phyloP scores from a whole-genome alignment of 2,329 filamentous ascomycete genomes.

The Hirsutella thompsonii region DNA sequence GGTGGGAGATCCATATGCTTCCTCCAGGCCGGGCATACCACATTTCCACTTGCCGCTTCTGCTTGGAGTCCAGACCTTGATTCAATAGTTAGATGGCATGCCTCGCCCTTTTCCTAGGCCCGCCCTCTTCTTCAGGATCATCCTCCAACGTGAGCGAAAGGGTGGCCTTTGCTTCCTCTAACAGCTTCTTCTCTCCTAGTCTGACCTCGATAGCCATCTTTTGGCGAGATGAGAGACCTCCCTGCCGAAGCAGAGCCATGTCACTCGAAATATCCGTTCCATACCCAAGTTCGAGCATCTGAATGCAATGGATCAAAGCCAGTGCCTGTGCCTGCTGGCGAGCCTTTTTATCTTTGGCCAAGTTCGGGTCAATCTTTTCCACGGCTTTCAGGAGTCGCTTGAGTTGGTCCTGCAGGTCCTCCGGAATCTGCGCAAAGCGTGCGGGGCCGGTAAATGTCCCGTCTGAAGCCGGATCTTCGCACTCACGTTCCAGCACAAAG shows the following conservation, averaged over 20 bases:
- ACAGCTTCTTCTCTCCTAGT: constrained; percentile 57
- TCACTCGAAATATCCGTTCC: constrained; percentile 28
- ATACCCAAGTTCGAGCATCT: constrained; percentile 26
- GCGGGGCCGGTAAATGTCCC: constrained; percentile 29
- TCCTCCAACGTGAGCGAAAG: constrained; percentile 14
- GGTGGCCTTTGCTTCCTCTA: constrained; percentile 37
- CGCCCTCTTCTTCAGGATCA: constrained; percentile 8
- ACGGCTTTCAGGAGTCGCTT: constrained; percentile 35
- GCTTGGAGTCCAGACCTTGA: no score
- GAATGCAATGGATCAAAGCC: constrained; percentile 24
- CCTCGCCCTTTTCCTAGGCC: constrained; percentile 17
- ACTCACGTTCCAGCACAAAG: constrained; percentile 52
- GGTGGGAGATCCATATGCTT: no score
- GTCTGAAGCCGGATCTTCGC: constrained; percentile 35
- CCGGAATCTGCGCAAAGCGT: constrained; percentile 28
- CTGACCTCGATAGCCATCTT: constrained; percentile 56
- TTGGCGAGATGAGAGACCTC: constrained; percentile 19
- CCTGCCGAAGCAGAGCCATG: constrained; percentile 18
- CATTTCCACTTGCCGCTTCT: no score
- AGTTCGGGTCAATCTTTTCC: constrained; percentile 27
- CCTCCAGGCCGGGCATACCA: no score
- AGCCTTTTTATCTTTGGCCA: constrained; percentile 34
- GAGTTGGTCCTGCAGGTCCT: constrained; percentile 39
- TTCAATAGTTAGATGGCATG: constrained; percentile 6
- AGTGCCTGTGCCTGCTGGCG: constrained; percentile 31